phyloP scores from a whole-genome alignment of 2,329 filamentous ascomycete species.

The Coleophoma cylindrospora region DNA sequence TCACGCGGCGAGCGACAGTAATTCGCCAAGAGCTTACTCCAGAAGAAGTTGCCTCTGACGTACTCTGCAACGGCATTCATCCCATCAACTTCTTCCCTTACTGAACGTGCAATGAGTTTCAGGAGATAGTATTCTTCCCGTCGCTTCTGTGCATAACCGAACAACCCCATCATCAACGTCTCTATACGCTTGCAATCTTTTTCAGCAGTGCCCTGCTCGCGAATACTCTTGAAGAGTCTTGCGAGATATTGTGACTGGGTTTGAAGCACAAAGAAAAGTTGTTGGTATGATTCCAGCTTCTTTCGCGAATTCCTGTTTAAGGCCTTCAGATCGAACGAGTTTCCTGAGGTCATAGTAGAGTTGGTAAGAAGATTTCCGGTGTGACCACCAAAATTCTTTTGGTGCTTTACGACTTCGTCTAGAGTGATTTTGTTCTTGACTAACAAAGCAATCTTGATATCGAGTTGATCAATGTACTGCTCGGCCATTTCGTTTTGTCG shows the following conservation, averaged over 20 bases:
- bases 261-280: conserved; percentile 94
- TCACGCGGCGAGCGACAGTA: conserved; percentile 90
- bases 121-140: conserved; percentile 95
- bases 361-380: conserved; percentile 81
- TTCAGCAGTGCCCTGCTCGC: conserved; percentile 79
- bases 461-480: conserved; percentile 96
- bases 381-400: conserved; percentile 91
- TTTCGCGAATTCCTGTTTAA: conserved; percentile 94
- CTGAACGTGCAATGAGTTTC: conserved; percentile 77
- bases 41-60: conserved; percentile 86
- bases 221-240: conserved; percentile 76
- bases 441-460: conserved; percentile 96
- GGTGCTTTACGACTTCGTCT: conserved; percentile 94
- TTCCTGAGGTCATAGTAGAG: conserved; percentile 79
- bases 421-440: conserved; percentile 99
- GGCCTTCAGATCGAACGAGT: conserved; percentile 94
- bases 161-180: conserved; percentile 91
- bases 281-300: conserved; percentile 95
- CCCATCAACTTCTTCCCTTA: conserved; percentile 78
- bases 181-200: conserved; percentile 92
- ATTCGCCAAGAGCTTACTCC: conserved; percentile 78
- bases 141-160: conserved; percentile 94
- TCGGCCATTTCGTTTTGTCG: conserved; percentile 95
- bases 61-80: conserved; percentile 76
- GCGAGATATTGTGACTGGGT: conserved; percentile 95